Evolutionary conservation across 176 grass and related monocot genomes (phyloP).

Genomic region (Secale cereale): DNA sequence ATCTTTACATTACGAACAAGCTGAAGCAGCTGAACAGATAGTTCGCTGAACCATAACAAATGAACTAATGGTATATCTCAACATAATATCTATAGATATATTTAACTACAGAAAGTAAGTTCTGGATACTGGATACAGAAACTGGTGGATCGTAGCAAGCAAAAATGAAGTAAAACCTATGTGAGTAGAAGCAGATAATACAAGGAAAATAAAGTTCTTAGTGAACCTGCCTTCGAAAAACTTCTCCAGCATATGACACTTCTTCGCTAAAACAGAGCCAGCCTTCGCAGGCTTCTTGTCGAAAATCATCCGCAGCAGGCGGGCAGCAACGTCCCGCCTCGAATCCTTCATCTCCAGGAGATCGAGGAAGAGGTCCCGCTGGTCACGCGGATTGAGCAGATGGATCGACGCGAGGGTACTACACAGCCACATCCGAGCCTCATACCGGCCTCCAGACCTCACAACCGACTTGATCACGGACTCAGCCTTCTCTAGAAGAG

Average conservation of each 20-base stretch:
- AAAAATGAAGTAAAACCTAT: neutral
- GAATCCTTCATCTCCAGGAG: slow-evolving; percentile 62
- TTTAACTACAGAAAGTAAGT: slow-evolving; percentile 5
- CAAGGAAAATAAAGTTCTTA: neutral
- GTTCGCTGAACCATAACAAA: neutral
- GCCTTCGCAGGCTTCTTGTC: slow-evolving; percentile 52
- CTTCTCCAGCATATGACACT: slow-evolving; percentile 58
- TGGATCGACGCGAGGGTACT: slow-evolving; percentile 61
- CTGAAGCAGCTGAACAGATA: neutral
- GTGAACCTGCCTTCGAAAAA: slow-evolving; percentile 64
- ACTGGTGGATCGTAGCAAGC: neutral
- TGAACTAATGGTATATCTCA: neutral
- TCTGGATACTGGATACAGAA: neutral
- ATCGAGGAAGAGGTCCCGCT: slow-evolving; percentile 49
- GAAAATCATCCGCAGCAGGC: slow-evolving; percentile 76
- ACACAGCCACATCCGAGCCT: slow-evolving; percentile 78
- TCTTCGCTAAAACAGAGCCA: slow-evolving; percentile 59
- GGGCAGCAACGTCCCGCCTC: slow-evolving; percentile 46
- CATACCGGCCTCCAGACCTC: slow-evolving; percentile 48
- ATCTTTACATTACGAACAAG: slow-evolving; percentile 11
- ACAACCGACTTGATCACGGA: slow-evolving; percentile 59
- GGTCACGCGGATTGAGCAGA: slow-evolving; percentile 41
- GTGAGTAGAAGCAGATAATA: neutral
- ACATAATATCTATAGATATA: neutral
- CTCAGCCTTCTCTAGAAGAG: slow-evolving; percentile 44